A percentile compares a stretch with the other conserved stretches of the same genome.
These are phyloP conservation scores for Gentiana straminea DNA, from an alignment of 257 asterid genomes.

Conservation along the genomic window DNA sequence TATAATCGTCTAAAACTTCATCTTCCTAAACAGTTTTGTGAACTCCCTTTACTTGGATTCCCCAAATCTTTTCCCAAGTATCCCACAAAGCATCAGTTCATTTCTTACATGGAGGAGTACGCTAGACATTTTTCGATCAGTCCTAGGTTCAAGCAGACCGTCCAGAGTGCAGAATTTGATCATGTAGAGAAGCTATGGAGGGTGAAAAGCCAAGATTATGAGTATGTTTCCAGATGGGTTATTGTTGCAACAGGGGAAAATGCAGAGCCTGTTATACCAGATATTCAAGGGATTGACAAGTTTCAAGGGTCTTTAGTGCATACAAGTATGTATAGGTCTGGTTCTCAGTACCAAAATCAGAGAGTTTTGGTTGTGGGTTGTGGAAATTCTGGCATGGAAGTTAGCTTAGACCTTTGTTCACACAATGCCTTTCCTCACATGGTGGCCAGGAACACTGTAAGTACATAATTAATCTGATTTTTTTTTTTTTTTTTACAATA, in stretches of 20 bases:
- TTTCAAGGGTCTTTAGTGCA: constrained; percentile 54
- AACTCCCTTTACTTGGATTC: constrained; percentile 52
- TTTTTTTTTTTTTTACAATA: not conserved
- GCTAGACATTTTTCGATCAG: constrained; percentile 36
- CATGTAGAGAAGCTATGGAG: constrained; percentile 32
- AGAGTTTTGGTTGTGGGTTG: constrained; percentile 71
- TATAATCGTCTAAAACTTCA: constrained; percentile 84
- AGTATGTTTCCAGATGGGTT: constrained; percentile 41
- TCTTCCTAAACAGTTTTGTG: constrained; percentile 65
- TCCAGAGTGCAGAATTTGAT: constrained; percentile 36
- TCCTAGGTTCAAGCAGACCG: constrained; percentile 48
- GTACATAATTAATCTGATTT: constrained; percentile 7
- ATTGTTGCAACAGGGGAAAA: constrained; percentile 86
- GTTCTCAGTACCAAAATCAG: constrained; percentile 35
- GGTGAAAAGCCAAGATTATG: constrained; percentile 27
- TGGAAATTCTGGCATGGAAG: constrained; percentile 98
- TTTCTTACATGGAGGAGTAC: constrained; percentile 60
- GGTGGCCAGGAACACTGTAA: constrained; percentile 79
- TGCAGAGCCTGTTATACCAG: constrained; percentile 67
- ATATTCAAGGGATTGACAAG: constrained; percentile 43
- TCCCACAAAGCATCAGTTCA: constrained; percentile 60
- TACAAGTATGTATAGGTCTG: constrained; percentile 52
- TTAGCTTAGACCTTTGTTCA: constrained; percentile 66
- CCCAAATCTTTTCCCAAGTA: constrained; percentile 60
- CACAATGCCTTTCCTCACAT: constrained; percentile 53